Evolutionary conservation across 2,329 filamentous ascomycete genomes (phyloP).

Genomic region (Cordyceps militaris): DNA sequence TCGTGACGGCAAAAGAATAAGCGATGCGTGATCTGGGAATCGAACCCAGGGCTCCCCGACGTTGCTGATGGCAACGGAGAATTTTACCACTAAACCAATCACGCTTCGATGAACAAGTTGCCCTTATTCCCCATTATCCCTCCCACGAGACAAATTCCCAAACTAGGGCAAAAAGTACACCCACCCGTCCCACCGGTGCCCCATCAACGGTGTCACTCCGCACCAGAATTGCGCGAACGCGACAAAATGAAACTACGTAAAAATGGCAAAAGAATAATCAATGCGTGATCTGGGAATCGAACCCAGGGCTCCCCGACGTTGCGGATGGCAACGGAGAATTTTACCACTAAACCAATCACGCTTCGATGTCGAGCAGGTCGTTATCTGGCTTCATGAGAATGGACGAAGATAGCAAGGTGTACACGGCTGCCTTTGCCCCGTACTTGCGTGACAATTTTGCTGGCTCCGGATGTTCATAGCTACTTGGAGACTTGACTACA

Average conservation of each 20-base stretch:
- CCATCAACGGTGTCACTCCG: background rate
- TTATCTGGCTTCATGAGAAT: background rate
- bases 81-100: slow-evolving; percentile 20
- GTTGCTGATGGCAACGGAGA: slow-evolving; percentile 18
- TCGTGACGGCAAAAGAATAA: slow-evolving; percentile 2
- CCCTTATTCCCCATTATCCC: background rate
- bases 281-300: slow-evolving; percentile 21
- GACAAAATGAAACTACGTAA: background rate
- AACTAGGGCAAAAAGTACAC: background rate
- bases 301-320: slow-evolving; percentile 17
- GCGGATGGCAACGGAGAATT: slow-evolving; percentile 20
- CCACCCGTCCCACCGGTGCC: background rate
- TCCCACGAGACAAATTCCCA: background rate
- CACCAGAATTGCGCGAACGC: background rate
- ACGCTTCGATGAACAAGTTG: slow-evolving; percentile 9
- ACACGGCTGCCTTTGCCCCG: background rate
- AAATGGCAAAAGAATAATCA: slow-evolving; percentile 5
- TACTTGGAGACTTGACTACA: too few relatives aligned
- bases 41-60: slow-evolving; percentile 18
- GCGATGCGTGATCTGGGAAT: slow-evolving; percentile 18
- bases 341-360: slow-evolving; percentile 21
- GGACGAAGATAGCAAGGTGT: too few relatives aligned
- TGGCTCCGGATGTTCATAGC: too few relatives aligned
- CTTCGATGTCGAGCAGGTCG: background rate
- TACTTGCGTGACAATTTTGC: too few relatives aligned